Base-by-base conservation (phyloP, 768 basidiomycete species). In the Lentinus brumalis region DNA sequence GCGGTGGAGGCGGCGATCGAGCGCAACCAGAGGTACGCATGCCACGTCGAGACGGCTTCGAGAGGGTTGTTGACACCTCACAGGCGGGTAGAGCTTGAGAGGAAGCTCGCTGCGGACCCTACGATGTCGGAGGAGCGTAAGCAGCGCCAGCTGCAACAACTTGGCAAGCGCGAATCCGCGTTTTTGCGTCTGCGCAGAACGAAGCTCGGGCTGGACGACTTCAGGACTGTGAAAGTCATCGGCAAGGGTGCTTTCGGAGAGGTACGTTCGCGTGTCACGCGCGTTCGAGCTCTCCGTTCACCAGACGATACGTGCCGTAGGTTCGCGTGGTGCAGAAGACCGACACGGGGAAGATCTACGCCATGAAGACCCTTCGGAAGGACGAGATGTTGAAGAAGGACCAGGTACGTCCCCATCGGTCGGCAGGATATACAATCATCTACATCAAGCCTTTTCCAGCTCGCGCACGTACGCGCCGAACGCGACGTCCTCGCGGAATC, bases 321-420 rank as follows among this genome's bases (percentile, higher is more conserved):
- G 96, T 99, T 53, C 86, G 97, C 46, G 81, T 99, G 35, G 96
- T 97, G 32, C 96, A 99, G 72, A 99, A 99, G 76, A 84, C 82
- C 15, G 97, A 99, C 71, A 98, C 96, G 1, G 94, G 95, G 39
- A 97, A 94, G 78, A 97, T 98, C 57, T 99, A 98, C 74, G 97
- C 97, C 16, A 97, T 99, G 96, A 98, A 98, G 77, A 92, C 94
- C 26, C 77, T 98, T 71, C 88, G 90, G 76, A 99, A 99, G 79
- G 91, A 91, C 51, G 97, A 98, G 74, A 99, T 98, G 97, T 84
- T 99, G 75, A 96, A 98, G 77, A 97, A 97, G 74, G 97, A 99
- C 71, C 96, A 99, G 81, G 96, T 91, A 60, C 50, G 84, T 68
- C 15, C 21, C 21, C 29, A 21, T 21, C 32, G n/a, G 46, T 53